Base-by-base conservation (phyloP, 2,329 filamentous ascomycete species). In the Sporothrix humicola region DNA sequence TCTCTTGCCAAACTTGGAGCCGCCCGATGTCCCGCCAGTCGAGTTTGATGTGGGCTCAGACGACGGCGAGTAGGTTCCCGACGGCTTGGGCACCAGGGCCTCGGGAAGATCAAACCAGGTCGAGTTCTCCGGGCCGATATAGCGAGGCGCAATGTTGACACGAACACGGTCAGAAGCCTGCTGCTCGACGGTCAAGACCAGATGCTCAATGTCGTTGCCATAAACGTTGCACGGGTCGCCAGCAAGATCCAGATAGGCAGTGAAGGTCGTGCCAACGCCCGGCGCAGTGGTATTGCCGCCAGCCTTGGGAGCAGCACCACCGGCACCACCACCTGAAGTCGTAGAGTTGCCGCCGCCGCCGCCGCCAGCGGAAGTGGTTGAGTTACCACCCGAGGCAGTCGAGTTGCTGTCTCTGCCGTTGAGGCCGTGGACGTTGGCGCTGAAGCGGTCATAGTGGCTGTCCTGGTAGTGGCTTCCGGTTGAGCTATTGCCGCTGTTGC, bases 161-260 rank as follows among this genome's bases (percentile, higher is more conserved):
- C 91, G 90, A 56, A 96, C 81, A 1, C 92, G 86, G 77, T 93
- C 88, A 13, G 44, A 23, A 20, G 48, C 68, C 72, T 76, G 74
- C 8, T 73, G 54, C 78, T 91, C 88, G 13, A 96, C 90, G 2
- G 88, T 86, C 46, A 97, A 83, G 50, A 85, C 87, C 68, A 97
- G 83, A 4, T 86, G 83, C 31, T 90, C 85, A 42, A 97, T 83
- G 79, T 97, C 94, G 8, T 86, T 91, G 0, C 94, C 93, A 76
- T 95, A 97, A 26, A 89, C 87, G 80, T 95, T 92, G 83, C 93
- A 96, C 6, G 91, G 85, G 10, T 84, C 78, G 0, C 93, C 93
- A 8, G 91, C 91, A 12, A 97, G 86, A 2, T 82, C 86, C 66
- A 97, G 84, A 76, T 92, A 87, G 1, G 93, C 94, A 0, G 88